These are phyloP conservation scores for Botrytis porri DNA, from an alignment of 2,329 filamentous ascomycete species.

Conservation along the genomic window DNA sequence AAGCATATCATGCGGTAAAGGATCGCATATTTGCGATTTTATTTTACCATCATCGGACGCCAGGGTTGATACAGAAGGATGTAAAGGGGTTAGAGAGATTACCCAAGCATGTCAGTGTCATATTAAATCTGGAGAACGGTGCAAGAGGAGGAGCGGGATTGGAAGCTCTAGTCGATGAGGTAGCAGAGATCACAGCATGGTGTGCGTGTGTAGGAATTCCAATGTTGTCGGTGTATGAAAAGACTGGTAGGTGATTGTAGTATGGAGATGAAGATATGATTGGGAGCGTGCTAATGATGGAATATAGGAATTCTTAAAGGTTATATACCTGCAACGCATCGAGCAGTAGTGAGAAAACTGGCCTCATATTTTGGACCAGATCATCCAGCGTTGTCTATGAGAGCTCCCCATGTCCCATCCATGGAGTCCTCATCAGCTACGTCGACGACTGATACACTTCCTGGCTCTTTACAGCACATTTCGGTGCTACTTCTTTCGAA, in stretches of 20 bases:
- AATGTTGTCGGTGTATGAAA: constrained; percentile 86
- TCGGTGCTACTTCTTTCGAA: constrained; percentile 78
- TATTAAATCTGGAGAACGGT: constrained; percentile 72
- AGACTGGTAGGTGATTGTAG: constrained; percentile 62
- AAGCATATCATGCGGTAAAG: constrained; percentile 73
- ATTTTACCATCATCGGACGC: constrained; percentile 94
- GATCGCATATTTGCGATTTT: constrained; percentile 78
- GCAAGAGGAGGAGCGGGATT: constrained; percentile 69
- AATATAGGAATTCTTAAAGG: constrained; percentile 77
- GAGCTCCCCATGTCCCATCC: constrained; percentile 66
- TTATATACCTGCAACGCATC: constrained; percentile 81
- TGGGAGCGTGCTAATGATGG: constrained; percentile 22
- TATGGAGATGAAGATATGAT: background rate
- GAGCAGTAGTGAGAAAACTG: constrained; percentile 74
- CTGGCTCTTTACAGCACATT: constrained; percentile 40
- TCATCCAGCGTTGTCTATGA: constrained; percentile 69
- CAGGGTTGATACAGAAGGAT: constrained; percentile 86
- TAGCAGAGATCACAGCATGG: constrained; percentile 90
- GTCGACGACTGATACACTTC: constrained; percentile 43
- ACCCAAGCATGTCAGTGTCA: constrained; percentile 83
- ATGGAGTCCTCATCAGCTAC: constrained; percentile 48
- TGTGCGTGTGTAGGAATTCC: constrained; percentile 86
- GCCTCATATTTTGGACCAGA: constrained; percentile 80
- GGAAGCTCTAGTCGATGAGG: constrained; percentile 83
- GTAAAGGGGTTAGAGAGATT: constrained; percentile 70